Conservation (phyloP, 31 red algal species). For the Endocladia muricata region DNA sequence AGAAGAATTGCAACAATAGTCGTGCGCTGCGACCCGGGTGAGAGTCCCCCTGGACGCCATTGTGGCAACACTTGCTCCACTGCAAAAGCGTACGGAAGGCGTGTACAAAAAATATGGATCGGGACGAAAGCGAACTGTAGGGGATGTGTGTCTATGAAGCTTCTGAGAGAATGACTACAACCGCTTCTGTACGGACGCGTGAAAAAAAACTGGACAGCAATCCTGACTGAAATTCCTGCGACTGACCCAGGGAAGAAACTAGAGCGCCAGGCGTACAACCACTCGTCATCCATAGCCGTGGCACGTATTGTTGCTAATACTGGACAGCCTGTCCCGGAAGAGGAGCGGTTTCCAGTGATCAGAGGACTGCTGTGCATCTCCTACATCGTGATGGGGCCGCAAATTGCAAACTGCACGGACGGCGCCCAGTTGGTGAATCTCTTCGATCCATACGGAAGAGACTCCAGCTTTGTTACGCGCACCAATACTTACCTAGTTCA, state of each 20-base stretch:
- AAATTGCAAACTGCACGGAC: not conserved
- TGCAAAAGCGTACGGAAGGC: not conserved
- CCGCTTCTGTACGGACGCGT: constrained; percentile 11
- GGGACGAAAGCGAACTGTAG: not conserved
- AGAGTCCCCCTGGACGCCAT: not conserved
- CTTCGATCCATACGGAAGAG: not conserved
- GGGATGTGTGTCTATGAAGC: not conserved
- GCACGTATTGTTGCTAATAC: not conserved
- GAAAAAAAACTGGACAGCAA: not conserved
- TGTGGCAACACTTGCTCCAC: not conserved
- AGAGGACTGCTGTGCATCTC: not conserved
- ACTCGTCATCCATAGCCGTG: not conserved
- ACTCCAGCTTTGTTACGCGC: not conserved
- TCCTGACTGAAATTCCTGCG: constrained; percentile 1
- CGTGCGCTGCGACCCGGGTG: constrained; percentile 58
- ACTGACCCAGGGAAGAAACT: not conserved
- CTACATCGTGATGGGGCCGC: not conserved
- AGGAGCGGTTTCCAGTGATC: constrained; percentile 8
- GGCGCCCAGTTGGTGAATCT: not conserved
- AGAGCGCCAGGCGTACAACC: not conserved
- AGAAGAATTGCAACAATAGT: constrained; percentile 29
- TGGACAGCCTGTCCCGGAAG: not conserved
- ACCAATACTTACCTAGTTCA: not conserved
- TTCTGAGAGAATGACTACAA: not conserved
- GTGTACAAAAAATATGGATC: not conserved